Base-by-base conservation (phyloP, 306 rosid species). In the Pyrus pyrifolia region DNA sequence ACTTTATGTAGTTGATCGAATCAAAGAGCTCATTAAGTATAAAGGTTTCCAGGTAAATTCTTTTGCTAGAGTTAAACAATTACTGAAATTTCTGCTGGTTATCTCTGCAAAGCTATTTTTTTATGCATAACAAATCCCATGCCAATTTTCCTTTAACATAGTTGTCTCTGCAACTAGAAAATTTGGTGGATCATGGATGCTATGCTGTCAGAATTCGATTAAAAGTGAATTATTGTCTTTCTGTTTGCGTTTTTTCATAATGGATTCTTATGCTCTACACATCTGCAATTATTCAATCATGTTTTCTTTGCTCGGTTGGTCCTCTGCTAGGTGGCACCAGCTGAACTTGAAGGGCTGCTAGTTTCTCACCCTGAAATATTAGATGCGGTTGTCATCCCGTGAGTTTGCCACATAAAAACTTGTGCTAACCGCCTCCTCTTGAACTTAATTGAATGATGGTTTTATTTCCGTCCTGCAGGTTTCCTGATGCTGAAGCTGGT, bases 321-420 rank as follows among this genome's bases (percentile, higher is more conserved):
- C 78, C 46, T 75, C 33, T 72, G 38, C 35, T 82, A 92, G 97
- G 97, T 95, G 82, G 98, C 98, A 5, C 98, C 98, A 57, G 97
- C 98, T 51, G 98, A 92, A 81, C 96, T 95, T 53, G 98, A 95
- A 87, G 97, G 93, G 55, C 86, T 92, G 74, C 93, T 95, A 45
- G 84, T 95, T 81, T 92, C 97, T 84, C 97, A 95, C 83, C 93
- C 97, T 60, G 97, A 92, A 82, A 88, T 95, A 80, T 77, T 89
- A 62, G 98, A 95, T 76, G 95, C 98, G 13, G 98, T 95, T 75
- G 98, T 95, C 82, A 90, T 95, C 78, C 97, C 96, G 98, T 95
- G 82, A 89, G 96, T 86, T 18, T 70, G 73, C 3, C 40, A 21
- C 63, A 65, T 19, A 21, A 51, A 71, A 46, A n/a, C 15, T 49